Evolutionary conservation across 2,329 filamentous ascomycete species (phyloP), one percentile per base, ranked within the genome.

Genomic region (Talaromyces pinophilus): DNA sequence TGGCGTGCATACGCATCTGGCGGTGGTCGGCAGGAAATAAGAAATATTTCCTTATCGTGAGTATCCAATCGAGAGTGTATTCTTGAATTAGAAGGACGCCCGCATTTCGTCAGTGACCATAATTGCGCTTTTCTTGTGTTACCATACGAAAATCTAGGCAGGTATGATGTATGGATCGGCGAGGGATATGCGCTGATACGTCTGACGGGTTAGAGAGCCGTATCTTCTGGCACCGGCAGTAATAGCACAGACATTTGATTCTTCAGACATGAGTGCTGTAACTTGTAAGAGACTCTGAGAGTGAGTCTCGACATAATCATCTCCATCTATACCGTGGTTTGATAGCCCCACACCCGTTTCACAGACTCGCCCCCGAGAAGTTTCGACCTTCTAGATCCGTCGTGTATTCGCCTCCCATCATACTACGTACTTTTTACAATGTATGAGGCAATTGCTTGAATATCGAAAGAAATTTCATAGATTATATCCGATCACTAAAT

Each of bases 151-250:
- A 25, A 25, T 25, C 30, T 30, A 30, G 4, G 30, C 5, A 35
- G 10, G 33, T 35, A 42, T 42, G 35, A 22, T 38, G 33, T 38
- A 40, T 62, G 38, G 60, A 62, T 62, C 60, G 46, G 60, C 60
- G 30, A 61, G 28, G 30, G 5, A 44, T 25, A 11, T 38, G 35
- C 33, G 3, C n/a, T 57, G 25, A 35, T 35, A 13, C 19, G 19
- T 19, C 19, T 19, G n/a, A 17, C 54, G n/a, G n/a, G 22, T 25
- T 22, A 25, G 35, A 59, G 7, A 8, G 33, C 11, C 17, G n/a
- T 59, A 59, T 38, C 19, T 42, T 48, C 44, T 19, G 7, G 42
- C 42, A 42, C 17, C n/a, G 8, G 42, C 6, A 44, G 17, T 3
- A 19, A 38, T 38, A 38, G 35, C 35, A 35, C 33, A 38, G 35